Conservation (phyloP, 2,329 filamentous ascomycete species). For the Penicillium sp. region DNA sequence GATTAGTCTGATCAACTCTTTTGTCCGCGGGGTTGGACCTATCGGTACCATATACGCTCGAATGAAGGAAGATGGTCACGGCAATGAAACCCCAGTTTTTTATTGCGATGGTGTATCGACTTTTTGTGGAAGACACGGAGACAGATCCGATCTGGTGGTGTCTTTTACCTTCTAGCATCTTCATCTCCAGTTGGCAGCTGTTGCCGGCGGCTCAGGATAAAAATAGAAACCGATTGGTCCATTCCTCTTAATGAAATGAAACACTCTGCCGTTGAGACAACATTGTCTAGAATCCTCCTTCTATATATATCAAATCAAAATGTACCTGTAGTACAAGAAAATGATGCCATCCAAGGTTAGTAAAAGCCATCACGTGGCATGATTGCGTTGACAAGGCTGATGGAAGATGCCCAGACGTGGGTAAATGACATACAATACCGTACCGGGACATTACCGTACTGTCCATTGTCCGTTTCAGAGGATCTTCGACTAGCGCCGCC, state of each 20-base stretch:
- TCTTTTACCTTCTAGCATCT: constrained; percentile 2
- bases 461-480: constrained; percentile 5
- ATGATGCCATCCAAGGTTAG: not conserved
- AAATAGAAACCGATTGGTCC: not conserved
- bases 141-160: constrained; percentile 13
- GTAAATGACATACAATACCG: constrained; percentile 8
- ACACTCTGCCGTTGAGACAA: too few relatives aligned
- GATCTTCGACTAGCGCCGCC: constrained; percentile 14
- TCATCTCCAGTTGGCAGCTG: not conserved
- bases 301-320: too few relatives aligned
- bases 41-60: too few relatives aligned
- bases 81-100: constrained; percentile 13
- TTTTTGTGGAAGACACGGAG: constrained; percentile 1
- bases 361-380: constrained; percentile 3
- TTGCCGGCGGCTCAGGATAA: too few relatives aligned
- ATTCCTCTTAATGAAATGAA: not conserved
- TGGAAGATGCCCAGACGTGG: not conserved
- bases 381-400: constrained; percentile 5
- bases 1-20: too few relatives aligned
- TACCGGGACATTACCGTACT: not conserved
- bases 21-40: not conserved
- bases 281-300: too few relatives aligned
- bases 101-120: too few relatives aligned
- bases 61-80: not conserved
- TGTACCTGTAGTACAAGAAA: not conserved